These are phyloP conservation scores for Phaeosphaeria sp. DNA, from an alignment of 2,329 filamentous ascomycete genomes.

Conservation along the genomic window DNA sequence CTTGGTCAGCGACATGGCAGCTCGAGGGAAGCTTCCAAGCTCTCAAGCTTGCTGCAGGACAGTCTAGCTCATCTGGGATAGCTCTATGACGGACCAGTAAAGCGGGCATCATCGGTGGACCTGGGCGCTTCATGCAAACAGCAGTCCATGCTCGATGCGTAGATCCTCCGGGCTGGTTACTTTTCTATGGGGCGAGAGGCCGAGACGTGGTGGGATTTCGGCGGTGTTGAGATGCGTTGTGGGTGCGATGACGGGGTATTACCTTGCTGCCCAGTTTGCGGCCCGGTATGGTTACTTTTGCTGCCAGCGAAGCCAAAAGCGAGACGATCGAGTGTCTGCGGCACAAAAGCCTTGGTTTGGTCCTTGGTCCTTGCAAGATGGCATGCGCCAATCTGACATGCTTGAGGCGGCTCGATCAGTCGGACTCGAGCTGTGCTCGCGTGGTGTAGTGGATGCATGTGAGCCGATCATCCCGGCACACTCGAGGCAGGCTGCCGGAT, in stretches of 20 bases:
- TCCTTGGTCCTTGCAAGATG: slow-evolving; percentile 24
- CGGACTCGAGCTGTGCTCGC: slow-evolving; percentile 23
- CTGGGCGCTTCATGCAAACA: slow-evolving; percentile 3
- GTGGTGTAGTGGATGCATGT: slow-evolving; percentile 24
- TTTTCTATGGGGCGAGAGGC: slow-evolving; percentile 16
- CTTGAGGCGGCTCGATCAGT: slow-evolving; percentile 35
- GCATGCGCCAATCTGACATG: slow-evolving; percentile 8
- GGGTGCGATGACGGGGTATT: slow-evolving; percentile 20
- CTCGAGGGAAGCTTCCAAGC: slow-evolving; percentile 33
- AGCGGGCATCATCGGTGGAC: slow-evolving; percentile 26
- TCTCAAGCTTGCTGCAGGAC: slow-evolving; percentile 33
- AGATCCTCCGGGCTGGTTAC: slow-evolving; percentile 4
- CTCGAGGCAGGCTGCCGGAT: slow-evolving; percentile 2
- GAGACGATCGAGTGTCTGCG: slow-evolving; percentile 9
- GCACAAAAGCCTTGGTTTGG: slow-evolving; percentile 31
- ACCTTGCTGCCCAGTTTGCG: slow-evolving; percentile 15
- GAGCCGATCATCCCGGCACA: slow-evolving; percentile 25
- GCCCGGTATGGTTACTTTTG: slow-evolving; percentile 8
- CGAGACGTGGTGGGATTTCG: slow-evolving; percentile 16
- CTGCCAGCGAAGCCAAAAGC: slow-evolving; percentile 19
- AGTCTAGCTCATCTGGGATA: slow-evolving; percentile 37
- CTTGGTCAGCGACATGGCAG: slow-evolving; percentile 26
- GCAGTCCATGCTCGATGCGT: slow-evolving; percentile 1
- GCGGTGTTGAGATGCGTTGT: slow-evolving; percentile 33
- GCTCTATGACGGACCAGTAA: slow-evolving; percentile 24